phyloP scores from a whole-genome alignment of 352 stramenopile species.

The Phytophthora cryptogea region DNA sequence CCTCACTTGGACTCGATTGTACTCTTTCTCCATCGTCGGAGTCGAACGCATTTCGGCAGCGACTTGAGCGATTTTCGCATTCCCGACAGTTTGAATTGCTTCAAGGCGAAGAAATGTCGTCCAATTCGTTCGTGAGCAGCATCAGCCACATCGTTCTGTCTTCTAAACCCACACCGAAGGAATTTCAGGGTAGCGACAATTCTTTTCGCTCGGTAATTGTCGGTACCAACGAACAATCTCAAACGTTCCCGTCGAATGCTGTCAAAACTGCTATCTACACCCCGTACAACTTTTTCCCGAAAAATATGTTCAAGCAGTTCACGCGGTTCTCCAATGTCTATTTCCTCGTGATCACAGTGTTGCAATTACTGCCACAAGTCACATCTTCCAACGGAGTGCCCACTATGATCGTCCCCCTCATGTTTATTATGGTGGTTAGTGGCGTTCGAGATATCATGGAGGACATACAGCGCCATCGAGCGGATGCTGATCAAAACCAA shows the following conservation, averaged over 20 bases:
- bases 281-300: constrained; percentile 62
- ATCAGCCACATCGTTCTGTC: constrained; percentile 31
- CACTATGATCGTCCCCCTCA: constrained; percentile 83
- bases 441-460: constrained; percentile 81
- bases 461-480: constrained; percentile 75
- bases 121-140: constrained; percentile 15
- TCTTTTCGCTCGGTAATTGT: constrained; percentile 37
- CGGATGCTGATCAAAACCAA: constrained; percentile 70
- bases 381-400: constrained; percentile 83
- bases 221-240: constrained; percentile 16
- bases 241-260: constrained; percentile 48
- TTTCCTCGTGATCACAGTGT: constrained; percentile 87
- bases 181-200: background rate
- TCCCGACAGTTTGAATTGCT: constrained; percentile 16
- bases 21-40: constrained; percentile 15
- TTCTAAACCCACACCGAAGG: constrained; percentile 14
- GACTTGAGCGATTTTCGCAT: constrained; percentile 12
- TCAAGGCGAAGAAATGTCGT: constrained; percentile 11
- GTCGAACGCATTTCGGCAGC: constrained; percentile 12
- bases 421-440: constrained; percentile 88
- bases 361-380: constrained; percentile 84
- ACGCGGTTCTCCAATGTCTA: constrained; percentile 91
- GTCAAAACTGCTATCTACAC: constrained; percentile 71
- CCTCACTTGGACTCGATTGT: constrained; percentile 15
- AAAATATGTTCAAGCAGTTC: constrained; percentile 82